These are phyloP conservation scores for Metschnikowia peoriensis DNA, from an alignment of 805 yeast genomes.

Conservation along the genomic window DNA sequence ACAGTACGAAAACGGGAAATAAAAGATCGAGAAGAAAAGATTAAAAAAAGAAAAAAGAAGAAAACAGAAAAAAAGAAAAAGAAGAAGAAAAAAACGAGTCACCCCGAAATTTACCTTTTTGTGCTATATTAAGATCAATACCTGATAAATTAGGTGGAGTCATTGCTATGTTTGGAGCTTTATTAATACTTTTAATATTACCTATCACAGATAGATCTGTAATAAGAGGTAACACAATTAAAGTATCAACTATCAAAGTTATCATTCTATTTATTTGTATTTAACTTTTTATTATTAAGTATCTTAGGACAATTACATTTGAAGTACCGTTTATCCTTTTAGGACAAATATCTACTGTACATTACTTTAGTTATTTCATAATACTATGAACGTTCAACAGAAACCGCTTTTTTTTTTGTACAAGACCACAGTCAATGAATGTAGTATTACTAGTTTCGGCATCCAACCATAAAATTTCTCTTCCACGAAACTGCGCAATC, in stretches of 20 bases:
- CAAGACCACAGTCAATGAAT: no score
- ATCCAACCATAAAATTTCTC: no score
- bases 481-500: no score
- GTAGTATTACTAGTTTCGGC: no score
- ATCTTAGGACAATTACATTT: no score
- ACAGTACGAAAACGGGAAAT: background rate
- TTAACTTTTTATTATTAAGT: no score
- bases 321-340: background rate
- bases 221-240: background rate
- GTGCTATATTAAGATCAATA: background rate
- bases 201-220: background rate
- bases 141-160: background rate
- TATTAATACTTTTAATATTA: no score
- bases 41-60: background rate
- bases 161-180: background rate
- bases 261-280: background rate
- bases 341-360: constrained; percentile 3
- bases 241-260: background rate
- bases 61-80: background rate
- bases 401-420: background rate
- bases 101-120: background rate
- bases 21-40: no score
- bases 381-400: no score
- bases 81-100: background rate
- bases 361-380: constrained; percentile 4